These are phyloP conservation scores for Trichoderma guizhouense DNA, from an alignment of 2,329 filamentous ascomycete species.

Conservation along the genomic window DNA sequence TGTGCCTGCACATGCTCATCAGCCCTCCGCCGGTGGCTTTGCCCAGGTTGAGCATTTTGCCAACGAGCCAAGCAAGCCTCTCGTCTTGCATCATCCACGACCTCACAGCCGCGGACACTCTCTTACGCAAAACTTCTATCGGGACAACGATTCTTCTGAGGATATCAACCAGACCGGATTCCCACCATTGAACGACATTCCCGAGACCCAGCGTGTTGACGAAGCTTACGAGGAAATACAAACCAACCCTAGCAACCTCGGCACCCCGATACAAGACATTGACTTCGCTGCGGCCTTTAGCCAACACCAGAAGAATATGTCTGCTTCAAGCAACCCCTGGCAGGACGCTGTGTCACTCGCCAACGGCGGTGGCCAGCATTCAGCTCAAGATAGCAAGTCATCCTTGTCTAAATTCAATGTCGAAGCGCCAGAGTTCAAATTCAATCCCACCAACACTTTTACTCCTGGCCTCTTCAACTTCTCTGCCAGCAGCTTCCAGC, in stretches of 20 bases:
- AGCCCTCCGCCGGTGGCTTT: conserved; percentile 49
- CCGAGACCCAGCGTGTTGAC: conserved; percentile 41
- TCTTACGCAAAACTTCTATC: conserved; percentile 63
- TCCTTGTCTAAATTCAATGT: conserved; percentile 79
- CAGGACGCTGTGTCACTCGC: conserved; percentile 46
- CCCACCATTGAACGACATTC: conserved; percentile 40
- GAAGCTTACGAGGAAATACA: conserved; percentile 67
- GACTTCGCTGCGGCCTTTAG: conserved; percentile 44
- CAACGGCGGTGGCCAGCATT: conserved; percentile 35
- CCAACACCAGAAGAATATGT: conserved; percentile 54
- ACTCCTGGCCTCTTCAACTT: conserved; percentile 51
- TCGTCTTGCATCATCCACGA: conserved; percentile 66
- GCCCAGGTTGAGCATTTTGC: conserved; percentile 50
- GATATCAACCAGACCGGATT: conserved; percentile 37
- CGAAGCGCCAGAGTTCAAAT: conserved; percentile 83
- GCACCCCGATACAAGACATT: conserved; percentile 55
- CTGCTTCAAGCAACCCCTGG: conserved; percentile 62
- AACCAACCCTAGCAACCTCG: conserved; percentile 70
- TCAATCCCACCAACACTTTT: conserved; percentile 56
- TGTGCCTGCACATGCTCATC: conserved; percentile 37
- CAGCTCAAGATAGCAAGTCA: conserved; percentile 62
- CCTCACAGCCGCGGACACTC: conserved; percentile 73
- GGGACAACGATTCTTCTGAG: conserved; percentile 50
- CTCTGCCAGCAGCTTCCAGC: conserved; percentile 45
- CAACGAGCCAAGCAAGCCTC: conserved; percentile 50